phyloP scores from a whole-genome alignment of 176 grass and related monocot genomes.

The Triticum aestivum region DNA sequence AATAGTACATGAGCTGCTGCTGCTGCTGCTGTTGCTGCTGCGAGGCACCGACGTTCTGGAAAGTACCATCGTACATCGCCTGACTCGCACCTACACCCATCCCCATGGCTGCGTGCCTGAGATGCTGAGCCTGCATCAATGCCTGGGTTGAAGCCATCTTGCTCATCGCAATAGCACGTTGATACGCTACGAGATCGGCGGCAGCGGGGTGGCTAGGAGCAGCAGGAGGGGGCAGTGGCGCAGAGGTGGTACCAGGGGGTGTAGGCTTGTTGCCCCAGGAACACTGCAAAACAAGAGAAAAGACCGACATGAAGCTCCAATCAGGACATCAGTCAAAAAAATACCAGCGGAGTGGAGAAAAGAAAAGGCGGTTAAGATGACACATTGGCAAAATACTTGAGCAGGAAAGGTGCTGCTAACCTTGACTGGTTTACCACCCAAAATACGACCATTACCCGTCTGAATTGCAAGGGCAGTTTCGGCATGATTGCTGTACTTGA shows the following conservation, averaged over 20 bases:
- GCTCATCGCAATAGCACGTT: conserved; percentile 52
- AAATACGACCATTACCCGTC: conserved; percentile 58
- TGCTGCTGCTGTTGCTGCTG: conserved; percentile 38
- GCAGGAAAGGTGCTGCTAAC: conserved; percentile 26
- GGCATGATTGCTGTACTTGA: conserved; percentile 65
- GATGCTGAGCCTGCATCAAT: conserved; percentile 56
- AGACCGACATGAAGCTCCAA: neutral
- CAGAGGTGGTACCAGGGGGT: conserved; percentile 49
- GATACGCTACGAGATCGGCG: conserved; percentile 43
- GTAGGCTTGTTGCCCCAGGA: conserved; percentile 93
- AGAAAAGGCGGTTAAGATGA: neutral
- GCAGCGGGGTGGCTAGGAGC: conserved; percentile 36
- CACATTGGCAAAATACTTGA: neutral
- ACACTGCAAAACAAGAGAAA: conserved; percentile 46
- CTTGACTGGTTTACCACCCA: conserved; percentile 82
- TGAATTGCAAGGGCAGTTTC: conserved; percentile 78
- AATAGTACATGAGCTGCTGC: conserved; percentile 77
- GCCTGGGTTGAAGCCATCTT: conserved; percentile 61
- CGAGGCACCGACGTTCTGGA: conserved; percentile 38
- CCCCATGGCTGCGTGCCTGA: conserved; percentile 70
- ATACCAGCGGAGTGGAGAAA: neutral
- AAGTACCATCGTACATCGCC: conserved; percentile 68
- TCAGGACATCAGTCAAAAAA: neutral
- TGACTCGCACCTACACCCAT: conserved; percentile 57
- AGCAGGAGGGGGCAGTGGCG: conserved; percentile 63